Base-by-base conservation (phyloP, 2,329 filamentous ascomycete species). In the Metarhizium humberi region DNA sequence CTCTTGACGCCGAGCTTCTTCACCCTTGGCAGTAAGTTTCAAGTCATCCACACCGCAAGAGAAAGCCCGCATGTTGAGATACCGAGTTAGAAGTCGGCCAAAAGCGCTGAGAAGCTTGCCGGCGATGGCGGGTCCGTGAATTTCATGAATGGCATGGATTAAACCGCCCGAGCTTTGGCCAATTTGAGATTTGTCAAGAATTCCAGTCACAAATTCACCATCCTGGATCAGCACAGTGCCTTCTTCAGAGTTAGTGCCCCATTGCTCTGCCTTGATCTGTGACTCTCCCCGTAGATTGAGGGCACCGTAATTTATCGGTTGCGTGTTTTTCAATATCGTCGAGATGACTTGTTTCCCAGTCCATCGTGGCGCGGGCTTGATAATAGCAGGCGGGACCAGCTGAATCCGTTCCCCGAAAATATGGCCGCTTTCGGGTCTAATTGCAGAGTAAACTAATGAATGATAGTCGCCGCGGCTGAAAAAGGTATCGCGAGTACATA, bases 1-100 rank as follows among this genome's bases (percentile, higher is more conserved):
- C 59, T 85, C 84, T 60, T 87, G 75, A 61, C 80, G 81, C 46
- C 94, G 85, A 53, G 79, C 76, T 55, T 75, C 74, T 67, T 99
- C 91, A 53, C 94, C 92, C 59, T 88, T 76, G 1, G 81, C 76
- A 0, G 92, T 97, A 52, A 99, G 81, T 56, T 88, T 84, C 56
- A 99, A 78, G 76, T 99, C 95, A 65, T 99, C 92, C 72, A 99
- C 96, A 68, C 95, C 95, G 70, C 94, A 99, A 60, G 90, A 94
- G 69, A 97, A 97, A 2, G 92, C 94, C 52, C 92, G 82, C 85
- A 96, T 95, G 66, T 94, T 89, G 58, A 97, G 78, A 60, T 92
- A 87, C 64, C 92, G 87, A 0, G 94, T 99, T 59, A 99, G 74
- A 30, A 99, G 78, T 55, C 94, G 85, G 54, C 94, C 94, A 55